Base-by-base conservation (phyloP, 495 filamentous ascomycete genomes). In the Margaritispora aquatica region DNA sequence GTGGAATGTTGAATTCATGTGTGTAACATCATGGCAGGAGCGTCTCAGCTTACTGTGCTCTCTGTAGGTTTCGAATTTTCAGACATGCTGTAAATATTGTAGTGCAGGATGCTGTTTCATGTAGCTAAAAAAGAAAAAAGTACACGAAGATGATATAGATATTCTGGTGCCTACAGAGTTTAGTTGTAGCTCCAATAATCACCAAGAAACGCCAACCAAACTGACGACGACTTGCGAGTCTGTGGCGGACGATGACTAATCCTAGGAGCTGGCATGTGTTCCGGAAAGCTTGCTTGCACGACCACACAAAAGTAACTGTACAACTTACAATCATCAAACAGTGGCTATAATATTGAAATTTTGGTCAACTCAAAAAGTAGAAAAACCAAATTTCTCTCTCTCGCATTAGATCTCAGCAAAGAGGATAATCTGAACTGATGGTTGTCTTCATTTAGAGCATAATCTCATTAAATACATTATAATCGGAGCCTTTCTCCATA, bases 21-120 rank as follows among this genome's bases (percentile, higher is more conserved):
- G n/a, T 60, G 50, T 36, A 60, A 49, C 49, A 55, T 57, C 49
- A n/a, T n/a, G n/a, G n/a, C 21, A 52, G 36, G 62, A 38, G 8
- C 49, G 57, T 61, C 57, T 61, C 31, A 63, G 48, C 64, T 63
- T 61, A 66, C 64, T 55, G 64, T 57, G 31, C 29, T 66, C 23
- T 66, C 64, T 36, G 46, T 60, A 44, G 61, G 24, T 51, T 66
- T 66, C 17, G 60, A 23, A n/a, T 60, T 49, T 19, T 56, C 26
- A 44, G 61, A 58, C 58, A 63, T 63, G 51, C 26, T 63, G 44
- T 57, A 56, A 31, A 15, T 2, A 48, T 65, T 59, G 51, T 22
- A 44, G 56, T 38, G 52, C 22, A 10, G 58, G 5, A 34, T 34
- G 13, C 5, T 34, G 29, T 5, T 34, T 34, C 29, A 34, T 13